Conservation (phyloP, 2,329 filamentous ascomycete genomes). For the Xenosphaeropsis pyriputrescens region DNA sequence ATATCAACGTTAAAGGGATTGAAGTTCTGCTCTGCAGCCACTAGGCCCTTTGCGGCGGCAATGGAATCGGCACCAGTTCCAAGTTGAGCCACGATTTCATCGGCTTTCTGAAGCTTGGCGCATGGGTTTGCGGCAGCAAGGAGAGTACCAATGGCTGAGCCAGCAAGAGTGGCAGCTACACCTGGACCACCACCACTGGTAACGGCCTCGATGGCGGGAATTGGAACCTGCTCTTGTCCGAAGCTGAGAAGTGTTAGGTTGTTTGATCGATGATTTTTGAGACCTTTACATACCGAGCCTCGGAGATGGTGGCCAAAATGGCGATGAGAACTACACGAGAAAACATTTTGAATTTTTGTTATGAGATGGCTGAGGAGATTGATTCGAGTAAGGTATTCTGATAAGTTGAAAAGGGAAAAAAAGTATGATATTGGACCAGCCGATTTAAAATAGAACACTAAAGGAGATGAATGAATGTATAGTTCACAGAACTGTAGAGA, state of each 20-base stretch:
- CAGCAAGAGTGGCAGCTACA: constrained; percentile 47
- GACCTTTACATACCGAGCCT: constrained; percentile 18
- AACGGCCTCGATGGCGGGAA: constrained; percentile 36
- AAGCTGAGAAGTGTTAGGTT: constrained; percentile 27
- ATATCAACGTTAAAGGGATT: constrained; percentile 47
- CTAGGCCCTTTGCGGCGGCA: constrained; percentile 44
- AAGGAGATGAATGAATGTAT: constrained; percentile 12
- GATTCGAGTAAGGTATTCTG: neutral
- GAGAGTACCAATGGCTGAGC: constrained; percentile 43
- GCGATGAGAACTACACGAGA: constrained; percentile 11
- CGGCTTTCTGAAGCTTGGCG: constrained; percentile 43
- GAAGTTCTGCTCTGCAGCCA: constrained; percentile 59
- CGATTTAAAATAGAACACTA: constrained; percentile 8
- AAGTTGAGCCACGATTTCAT: constrained; percentile 46
- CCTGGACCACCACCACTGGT: constrained; percentile 39
- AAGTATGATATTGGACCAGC: constrained; percentile 12
- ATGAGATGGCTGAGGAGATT: too few species aligned
- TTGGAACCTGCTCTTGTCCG: constrained; percentile 46
- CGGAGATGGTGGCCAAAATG: constrained; percentile 10
- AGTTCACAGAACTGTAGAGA: constrained; percentile 16
- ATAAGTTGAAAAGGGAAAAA: constrained; percentile 7
- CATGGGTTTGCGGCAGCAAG: constrained; percentile 52
- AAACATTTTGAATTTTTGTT: constrained; percentile 9
- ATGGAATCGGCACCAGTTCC: constrained; percentile 45
- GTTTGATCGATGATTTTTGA: neutral